Percentiles rank a stretch among this genome's conserved stretches.
Evolutionary conservation across 2,329 filamentous ascomycete species (phyloP).

Genomic region (Delphinella strobiligena): DNA sequence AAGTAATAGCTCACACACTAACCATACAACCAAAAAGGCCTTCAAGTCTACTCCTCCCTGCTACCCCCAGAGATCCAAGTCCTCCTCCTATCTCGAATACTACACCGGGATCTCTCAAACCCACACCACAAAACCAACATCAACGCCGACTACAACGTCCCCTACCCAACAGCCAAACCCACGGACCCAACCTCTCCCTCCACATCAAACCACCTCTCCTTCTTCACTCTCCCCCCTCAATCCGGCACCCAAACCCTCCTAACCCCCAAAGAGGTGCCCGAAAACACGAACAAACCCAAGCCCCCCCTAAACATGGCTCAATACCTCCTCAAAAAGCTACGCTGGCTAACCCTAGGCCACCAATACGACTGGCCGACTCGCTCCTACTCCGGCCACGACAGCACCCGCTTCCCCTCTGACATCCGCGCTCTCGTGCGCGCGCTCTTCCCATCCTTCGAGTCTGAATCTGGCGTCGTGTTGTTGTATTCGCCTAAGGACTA

Average conservation of each 20-base stretch:
- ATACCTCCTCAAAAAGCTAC: slow-evolving; percentile 10
- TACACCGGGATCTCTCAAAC: slow-evolving; percentile 10
- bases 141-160: slow-evolving; percentile 7
- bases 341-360: slow-evolving; percentile 11
- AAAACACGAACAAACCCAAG: too few relatives aligned
- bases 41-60: slow-evolving; percentile 8
- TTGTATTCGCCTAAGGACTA: slow-evolving; percentile 11
- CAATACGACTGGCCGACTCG: slow-evolving; percentile 13
- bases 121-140: slow-evolving; percentile 11
- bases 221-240: slow-evolving; percentile 20
- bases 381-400: slow-evolving; percentile 7
- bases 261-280: slow-evolving; percentile 1
- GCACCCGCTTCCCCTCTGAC: slow-evolving; percentile 9
- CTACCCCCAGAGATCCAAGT: slow-evolving; percentile 9
- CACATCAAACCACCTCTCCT: slow-evolving; percentile 15
- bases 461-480: slow-evolving; percentile 10
- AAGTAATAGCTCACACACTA: background rate
- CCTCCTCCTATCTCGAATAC: slow-evolving; percentile 9
- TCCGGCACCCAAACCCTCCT: slow-evolving; percentile 1
- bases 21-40: background rate
- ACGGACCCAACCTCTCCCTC: background rate
- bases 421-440: slow-evolving; percentile 5
- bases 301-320: slow-evolving; percentile 10
- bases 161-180: slow-evolving; percentile 5
- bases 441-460: slow-evolving; percentile 10